Base-by-base conservation (phyloP, 768 basidiomycete genomes). In the Chalciporus sphaerocephalus region DNA sequence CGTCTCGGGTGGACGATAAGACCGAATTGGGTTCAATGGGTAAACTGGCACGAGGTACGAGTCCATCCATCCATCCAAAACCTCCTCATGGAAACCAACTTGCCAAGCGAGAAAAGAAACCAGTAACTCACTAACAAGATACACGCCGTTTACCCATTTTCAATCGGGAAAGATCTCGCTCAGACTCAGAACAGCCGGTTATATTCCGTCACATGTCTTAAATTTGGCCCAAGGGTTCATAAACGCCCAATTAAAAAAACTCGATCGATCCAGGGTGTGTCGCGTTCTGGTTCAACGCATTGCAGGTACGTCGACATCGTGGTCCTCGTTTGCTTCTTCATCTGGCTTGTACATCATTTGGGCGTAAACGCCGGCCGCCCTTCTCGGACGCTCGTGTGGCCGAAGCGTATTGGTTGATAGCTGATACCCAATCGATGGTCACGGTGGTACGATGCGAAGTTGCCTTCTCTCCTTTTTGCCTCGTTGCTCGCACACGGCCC, bases 21-120 rank as follows among this genome's bases (percentile, higher is more conserved):
- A 45, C 62, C 50, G 45, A 58, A 67, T 55, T 24, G 48, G 64
- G 57, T 6, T 50, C 25, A 42, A 51, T 50, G 52, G 54, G 50
- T 56, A 64, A 52, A 45, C 50, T 51, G 49, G 50, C 62, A 64
- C 62, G 64, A 66, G 64, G 23, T 46, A 51, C 38, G 43, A 54
- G 59, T 51, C 47, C 51, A 53, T 52, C 52, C 53, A n/a, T 32
- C 30, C 13, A 30, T 30, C n/a, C 28, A 30, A 30, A 30, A 15
- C 15, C 27, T 5, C 64, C 59, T 59, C 57, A 53, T 57, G 62
- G 59, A 52, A 47, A 42, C 41, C 47, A 33, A 47, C 40, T 40
- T 41, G 50, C 40, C 51, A 51, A 51, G 44, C 43, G 25, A 32
- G 9, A 22, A 34, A 28, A 59, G 56, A 60, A 46, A 62, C 59